Evolutionary conservation across 2,329 filamentous ascomycete genomes (phyloP), one percentile per base, ranked within the genome.

Genomic region (Macroventuria anomochaeta): DNA sequence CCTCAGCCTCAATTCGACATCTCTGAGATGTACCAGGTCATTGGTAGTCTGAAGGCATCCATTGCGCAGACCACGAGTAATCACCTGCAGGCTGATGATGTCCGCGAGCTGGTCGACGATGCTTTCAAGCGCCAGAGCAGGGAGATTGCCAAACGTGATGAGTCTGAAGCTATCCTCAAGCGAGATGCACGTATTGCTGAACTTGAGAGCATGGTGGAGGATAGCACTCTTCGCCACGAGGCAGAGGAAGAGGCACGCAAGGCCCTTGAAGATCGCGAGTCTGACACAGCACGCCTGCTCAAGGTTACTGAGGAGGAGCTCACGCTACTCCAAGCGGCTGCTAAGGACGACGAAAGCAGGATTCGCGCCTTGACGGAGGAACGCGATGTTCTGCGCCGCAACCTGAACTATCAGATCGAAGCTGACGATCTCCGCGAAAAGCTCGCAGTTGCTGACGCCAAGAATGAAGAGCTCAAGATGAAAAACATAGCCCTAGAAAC

Each of bases 401-500:
- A 73, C 25, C 61, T 78, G 5, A 72, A 76, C 43, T 73, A 74
- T n/a, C 58, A 68, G 61, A 73, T 32, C 58, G 69, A 53, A 23
- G 62, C 64, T 46, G 79, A 81, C 48, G 79, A 78, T 37, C 74
- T 84, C 55, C 79, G 81, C 57, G 74, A 80, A 40, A 81, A 78
- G 10, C 71, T 83, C 21, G 75, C 77, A 31, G 77, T 81, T 51
- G 70, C 87, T 15, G 80, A 81, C 7, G 76, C 78, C 5, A 85
- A 86, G 72, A 86, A 85, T 54, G 81, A 84, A 38, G 79, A 81
- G 5, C 77, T 88, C 31, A 83, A 87, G 64, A 61, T 68, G 56
- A 69, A 65, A 52, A 68, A 63, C 20, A 57, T 70, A 25, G 64
- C 65, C 7, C 52, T 70, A 17, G 69, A 73, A 42, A 67, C 53